A percentile compares a stretch with the other conserved stretches of the same genome.
Evolutionary conservation across 2,329 filamentous ascomycete genomes (phyloP).

Genomic region (Neofusicoccum ribis): DNA sequence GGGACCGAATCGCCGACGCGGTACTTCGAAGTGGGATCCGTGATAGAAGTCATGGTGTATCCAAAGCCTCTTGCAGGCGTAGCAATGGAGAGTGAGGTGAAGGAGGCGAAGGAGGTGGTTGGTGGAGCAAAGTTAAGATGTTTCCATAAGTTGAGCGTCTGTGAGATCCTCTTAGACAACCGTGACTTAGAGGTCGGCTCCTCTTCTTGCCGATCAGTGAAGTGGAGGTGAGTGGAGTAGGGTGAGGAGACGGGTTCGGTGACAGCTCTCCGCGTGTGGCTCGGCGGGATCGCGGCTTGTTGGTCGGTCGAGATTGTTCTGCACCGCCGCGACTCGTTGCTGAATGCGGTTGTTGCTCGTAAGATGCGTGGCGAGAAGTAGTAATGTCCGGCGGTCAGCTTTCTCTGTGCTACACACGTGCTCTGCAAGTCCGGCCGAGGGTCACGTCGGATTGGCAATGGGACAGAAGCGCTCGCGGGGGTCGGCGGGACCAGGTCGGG

Average conservation of each 20-base stretch:
- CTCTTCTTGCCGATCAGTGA: background rate
- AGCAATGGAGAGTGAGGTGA: background rate
- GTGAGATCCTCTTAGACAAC: background rate
- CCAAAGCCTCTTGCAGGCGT: background rate
- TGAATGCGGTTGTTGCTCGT: background rate
- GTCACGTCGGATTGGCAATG: background rate
- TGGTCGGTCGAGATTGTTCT: background rate
- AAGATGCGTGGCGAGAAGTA: background rate
- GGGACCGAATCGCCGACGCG: slow-evolving; percentile 35
- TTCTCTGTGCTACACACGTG: background rate
- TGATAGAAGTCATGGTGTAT: background rate
- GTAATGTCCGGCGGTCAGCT: background rate
- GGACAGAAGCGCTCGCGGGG: background rate
- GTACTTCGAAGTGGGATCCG: slow-evolving; percentile 26
- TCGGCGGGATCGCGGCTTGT: background rate
- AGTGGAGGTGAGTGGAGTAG: too few relatives aligned
- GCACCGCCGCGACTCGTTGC: background rate
- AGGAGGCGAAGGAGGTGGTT: background rate
- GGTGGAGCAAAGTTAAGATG: background rate
- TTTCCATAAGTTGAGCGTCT: background rate
- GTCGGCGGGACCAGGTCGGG: too few relatives aligned
- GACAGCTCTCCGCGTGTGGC: too few relatives aligned
- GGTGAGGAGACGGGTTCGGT: too few relatives aligned
- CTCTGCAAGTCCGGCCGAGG: background rate
- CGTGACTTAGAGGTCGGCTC: too few relatives aligned